Base-by-base conservation (phyloP, 805 yeast species). In the Starmerella tilneyi region DNA sequence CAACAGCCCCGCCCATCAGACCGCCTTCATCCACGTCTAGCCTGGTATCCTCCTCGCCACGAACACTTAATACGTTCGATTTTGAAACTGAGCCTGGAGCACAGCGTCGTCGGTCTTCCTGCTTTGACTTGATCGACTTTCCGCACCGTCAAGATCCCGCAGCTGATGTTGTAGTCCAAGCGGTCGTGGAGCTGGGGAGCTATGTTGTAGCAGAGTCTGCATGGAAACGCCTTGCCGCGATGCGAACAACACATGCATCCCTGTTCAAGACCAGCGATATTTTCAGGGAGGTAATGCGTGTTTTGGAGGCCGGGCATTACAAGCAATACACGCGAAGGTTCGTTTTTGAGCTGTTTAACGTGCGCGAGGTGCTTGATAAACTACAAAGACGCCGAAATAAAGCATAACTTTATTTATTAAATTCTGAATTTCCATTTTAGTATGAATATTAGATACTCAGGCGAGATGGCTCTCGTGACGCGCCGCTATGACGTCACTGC, bases 291-390 rank as follows among this genome's bases (percentile, higher is more conserved):
- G 76, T 67, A 41, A 67, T 68, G 62, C 69, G 63, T 44, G 70
- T 67, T 55, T 70, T 70, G 70, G 81, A 69, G 53, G 67, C 61
- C 59, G 85, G 63, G 68, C 72, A 70, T 39, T 82, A 76, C 61
- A 74, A 79, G 51, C 76, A 74, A 43, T 74, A 75, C 4, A 76
- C 75, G 16, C 65, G 94, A 29, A 70, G 75, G 51, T 80, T 78
- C 56, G 65, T 85, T 13, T 72, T 79, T 55, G 88, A 79, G 34
- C 63, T 81, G 43, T 75, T 83, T 52, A 73, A 75, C 44, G 72
- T 49, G 19, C 40, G 38, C n/a, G 28, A 24, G 12, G 45, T 53
- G 32, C 26, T 55, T 7, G 57, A 55, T 40, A 41, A 41, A 19
- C 34, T 47, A 11, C 45, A 45, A 22, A 40, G 47, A n/a, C 52